phyloP scores from a whole-genome alignment of 257 asterid genomes.

The Plantago ovata region DNA sequence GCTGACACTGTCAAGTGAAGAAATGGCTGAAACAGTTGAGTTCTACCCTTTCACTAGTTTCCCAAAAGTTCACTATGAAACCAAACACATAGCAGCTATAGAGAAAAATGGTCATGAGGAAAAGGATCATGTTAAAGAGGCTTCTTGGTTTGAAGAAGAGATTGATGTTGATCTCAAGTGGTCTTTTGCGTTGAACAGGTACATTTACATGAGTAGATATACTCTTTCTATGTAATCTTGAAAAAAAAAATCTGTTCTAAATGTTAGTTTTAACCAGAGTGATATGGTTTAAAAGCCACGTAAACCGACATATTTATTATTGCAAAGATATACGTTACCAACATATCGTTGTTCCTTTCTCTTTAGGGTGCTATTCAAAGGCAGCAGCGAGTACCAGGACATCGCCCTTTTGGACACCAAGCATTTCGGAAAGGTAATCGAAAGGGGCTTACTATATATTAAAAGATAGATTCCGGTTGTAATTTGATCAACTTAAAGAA shows the following conservation, averaged over 20 bases:
- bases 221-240: neutral
- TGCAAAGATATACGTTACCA: neutral
- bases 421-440: conserved; percentile 77
- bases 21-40: conserved; percentile 71
- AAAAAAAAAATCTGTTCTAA: neutral
- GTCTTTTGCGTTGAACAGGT: conserved; percentile 95
- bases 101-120: conserved; percentile 25
- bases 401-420: conserved; percentile 93
- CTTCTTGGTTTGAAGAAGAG: conserved; percentile 92
- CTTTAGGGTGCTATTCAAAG: conserved; percentile 73
- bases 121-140: conserved; percentile 18
- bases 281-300: too few species aligned
- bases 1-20: neutral
- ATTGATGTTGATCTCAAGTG: conserved; percentile 85
- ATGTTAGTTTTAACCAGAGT: neutral
- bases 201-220: neutral
- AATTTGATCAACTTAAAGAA: neutral
- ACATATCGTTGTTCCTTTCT: neutral
- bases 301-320: too few species aligned
- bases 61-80: conserved; percentile 44
- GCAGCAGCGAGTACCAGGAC: conserved; percentile 90
- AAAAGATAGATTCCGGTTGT: neutral
- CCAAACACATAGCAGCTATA: conserved; percentile 28
- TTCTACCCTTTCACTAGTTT: conserved; percentile 50
- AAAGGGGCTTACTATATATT: neutral